Base-by-base conservation (phyloP, 73 alveolate genomes). In the Paramecium pentaurelia region DNA sequence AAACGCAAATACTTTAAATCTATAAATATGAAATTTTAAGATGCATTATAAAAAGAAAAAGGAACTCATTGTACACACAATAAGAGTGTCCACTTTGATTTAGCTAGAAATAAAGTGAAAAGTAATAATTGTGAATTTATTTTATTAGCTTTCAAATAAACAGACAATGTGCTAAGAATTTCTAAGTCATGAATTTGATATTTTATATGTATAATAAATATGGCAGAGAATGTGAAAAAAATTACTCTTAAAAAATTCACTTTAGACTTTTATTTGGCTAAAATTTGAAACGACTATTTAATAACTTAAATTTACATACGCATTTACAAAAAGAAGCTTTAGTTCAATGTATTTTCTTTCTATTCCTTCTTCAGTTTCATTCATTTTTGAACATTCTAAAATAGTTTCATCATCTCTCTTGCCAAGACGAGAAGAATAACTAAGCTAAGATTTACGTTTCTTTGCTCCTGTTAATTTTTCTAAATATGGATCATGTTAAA, bases 101-200 rank as follows among this genome's bases (percentile, higher is more conserved):
- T 80, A 12, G 73, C 77, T 1, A 28, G 12, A 28, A 80, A 80
- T 20, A 42, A 80, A 47, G 75, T 80, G 34, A 80, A 80, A 80
- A 49, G 91, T 80, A 80, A 45, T 0, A 8, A 18, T 77, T 44
- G 14, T 14, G 30, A 0, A 75, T 44, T 40, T 11, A 80, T 45
- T 11, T n/a, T 37, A 30, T 32, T 27, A 80, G 91, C 71, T 27
- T 80, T 80, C 34, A 49, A 80, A 28, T 49, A 45, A 28, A 42
- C 64, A 25, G 91, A 80, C n/a, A 80, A 80, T 80, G 91, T 80
- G 91, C 44, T 80, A 32, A 40, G 75, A 42, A 80, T 80, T 18
- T 80, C 91, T n/a, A 80, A 80, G 84, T 64, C 42, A 14, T 64
- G 84, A 64, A 64, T 64, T 64, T 54, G 70, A 54, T 54, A 54